Percentiles rank a stretch among this genome's conserved stretches.
phyloP scores from a whole-genome alignment of 495 filamentous ascomycete species.

The Durotheca rogersii region DNA sequence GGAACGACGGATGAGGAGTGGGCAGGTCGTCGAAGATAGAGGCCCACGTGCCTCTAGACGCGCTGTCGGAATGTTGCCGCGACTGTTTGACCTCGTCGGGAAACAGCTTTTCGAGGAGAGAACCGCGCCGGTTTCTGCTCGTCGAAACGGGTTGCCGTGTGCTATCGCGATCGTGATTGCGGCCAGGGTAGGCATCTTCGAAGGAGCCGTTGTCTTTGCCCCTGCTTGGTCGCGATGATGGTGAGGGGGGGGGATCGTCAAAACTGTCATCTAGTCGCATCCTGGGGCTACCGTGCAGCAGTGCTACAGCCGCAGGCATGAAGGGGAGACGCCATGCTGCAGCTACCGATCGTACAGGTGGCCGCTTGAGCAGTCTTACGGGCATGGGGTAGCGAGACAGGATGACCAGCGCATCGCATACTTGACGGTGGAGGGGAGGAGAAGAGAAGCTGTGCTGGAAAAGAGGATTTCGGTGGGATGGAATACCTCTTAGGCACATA shows the following conservation, averaged over 20 bases:
- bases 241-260: neutral
- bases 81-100: constrained; percentile 47
- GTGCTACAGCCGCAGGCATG: constrained; percentile 17
- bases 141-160: neutral
- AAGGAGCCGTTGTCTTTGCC: no score
- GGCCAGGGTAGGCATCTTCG: no score
- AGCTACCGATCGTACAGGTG: constrained; percentile 37
- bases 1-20: constrained; percentile 5
- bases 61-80: neutral
- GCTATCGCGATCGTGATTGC: constrained; percentile 1
- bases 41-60: constrained; percentile 5
- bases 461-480: no score
- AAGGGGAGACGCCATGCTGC: constrained; percentile 35
- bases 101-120: constrained; percentile 61
- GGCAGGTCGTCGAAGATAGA: neutral
- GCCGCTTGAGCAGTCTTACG: constrained; percentile 45
- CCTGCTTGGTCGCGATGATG: neutral
- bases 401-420: constrained; percentile 30
- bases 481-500: no score
- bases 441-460: neutral
- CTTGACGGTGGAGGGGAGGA: neutral
- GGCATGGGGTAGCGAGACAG: constrained; percentile 35
- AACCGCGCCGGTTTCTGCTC: constrained; percentile 15
- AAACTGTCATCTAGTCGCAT: constrained; percentile 2
- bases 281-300: constrained; percentile 26